These are phyloP conservation scores for Vaccinium myrtillus DNA, from an alignment of 148 eudicot species.

Conservation along the genomic window DNA sequence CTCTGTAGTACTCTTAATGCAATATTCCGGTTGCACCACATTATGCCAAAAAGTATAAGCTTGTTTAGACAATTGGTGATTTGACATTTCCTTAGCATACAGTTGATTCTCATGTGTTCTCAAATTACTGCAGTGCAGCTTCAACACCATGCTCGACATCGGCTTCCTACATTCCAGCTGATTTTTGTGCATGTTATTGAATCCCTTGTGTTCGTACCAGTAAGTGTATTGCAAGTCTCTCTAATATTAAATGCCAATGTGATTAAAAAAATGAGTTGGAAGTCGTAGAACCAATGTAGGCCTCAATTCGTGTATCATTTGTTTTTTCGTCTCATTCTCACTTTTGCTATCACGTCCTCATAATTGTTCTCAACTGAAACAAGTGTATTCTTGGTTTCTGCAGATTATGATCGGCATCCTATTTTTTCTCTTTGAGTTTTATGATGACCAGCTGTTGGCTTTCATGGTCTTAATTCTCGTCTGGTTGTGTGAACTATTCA, in stretches of 20 bases:
- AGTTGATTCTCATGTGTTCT: constrained; percentile 14
- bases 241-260: neutral
- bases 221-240: constrained; percentile 30
- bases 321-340: neutral
- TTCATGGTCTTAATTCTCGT: constrained; percentile 98
- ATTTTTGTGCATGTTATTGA: constrained; percentile 98
- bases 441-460: constrained; percentile 96
- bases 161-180: constrained; percentile 97
- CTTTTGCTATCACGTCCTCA: neutral
- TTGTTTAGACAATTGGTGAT: neutral
- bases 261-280: neutral
- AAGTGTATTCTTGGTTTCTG: constrained; percentile 24
- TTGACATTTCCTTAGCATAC: constrained; percentile 1
- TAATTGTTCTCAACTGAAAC: constrained; percentile 9
- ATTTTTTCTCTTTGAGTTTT: constrained; percentile 94
- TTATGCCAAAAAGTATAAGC: neutral
- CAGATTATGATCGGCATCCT: constrained; percentile 99
- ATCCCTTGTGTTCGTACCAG: constrained; percentile 98
- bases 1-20: too few relatives aligned
- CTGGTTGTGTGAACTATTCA: constrained; percentile 96
- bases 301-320: neutral
- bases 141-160: constrained; percentile 98
- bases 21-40: too few relatives aligned
- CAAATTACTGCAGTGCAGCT: constrained; percentile 80
- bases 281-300: neutral